These are phyloP conservation scores for Hemerocallis citrina DNA, from an alignment of 106 monocot genomes.

Conservation along the genomic window DNA sequence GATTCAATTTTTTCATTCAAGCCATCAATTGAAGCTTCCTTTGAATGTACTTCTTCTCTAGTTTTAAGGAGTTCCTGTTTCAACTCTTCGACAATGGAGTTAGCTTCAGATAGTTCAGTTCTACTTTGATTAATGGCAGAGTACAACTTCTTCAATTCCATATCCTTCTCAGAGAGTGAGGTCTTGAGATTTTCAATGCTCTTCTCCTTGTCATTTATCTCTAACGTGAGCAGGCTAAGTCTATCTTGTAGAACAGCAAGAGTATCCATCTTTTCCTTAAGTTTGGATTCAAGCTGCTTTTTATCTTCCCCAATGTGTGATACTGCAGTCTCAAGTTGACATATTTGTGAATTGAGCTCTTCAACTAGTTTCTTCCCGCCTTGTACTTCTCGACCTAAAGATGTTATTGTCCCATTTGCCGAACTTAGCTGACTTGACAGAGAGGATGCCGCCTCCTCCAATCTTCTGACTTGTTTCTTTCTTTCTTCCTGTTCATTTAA, in stretches of 20 bases:
- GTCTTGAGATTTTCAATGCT: constrained; percentile 30
- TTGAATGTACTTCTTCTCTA: constrained; percentile 33
- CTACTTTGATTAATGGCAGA: constrained; percentile 32
- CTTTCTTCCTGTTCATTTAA: constrained; percentile 39
- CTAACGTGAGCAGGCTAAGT: constrained; percentile 31
- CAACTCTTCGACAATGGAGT: constrained; percentile 33
- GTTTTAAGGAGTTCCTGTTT: constrained; percentile 30
- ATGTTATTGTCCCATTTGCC: constrained; percentile 34
- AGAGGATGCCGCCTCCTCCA: constrained; percentile 42
- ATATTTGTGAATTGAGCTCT: constrained; percentile 33
- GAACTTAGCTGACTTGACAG: constrained; percentile 46
- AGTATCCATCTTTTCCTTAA: constrained; percentile 30
- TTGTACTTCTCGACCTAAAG: constrained; percentile 41
- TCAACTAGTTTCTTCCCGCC: constrained; percentile 32
- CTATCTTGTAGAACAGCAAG: constrained; percentile 45
- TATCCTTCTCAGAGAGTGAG: constrained; percentile 35
- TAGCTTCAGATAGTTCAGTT: constrained; percentile 30
- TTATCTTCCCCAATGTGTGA: constrained; percentile 32
- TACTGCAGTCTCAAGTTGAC: constrained; percentile 29
- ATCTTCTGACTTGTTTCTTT: constrained; percentile 31
- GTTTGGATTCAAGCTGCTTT: constrained; percentile 35
- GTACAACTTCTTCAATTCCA: constrained; percentile 29
- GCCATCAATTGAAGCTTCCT: constrained; percentile 27
- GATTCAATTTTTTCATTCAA: constrained; percentile 29
- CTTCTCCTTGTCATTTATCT: constrained; percentile 56